Percentiles rank a stretch among this genome's conserved stretches.
Conservation (phyloP, 805 yeast genomes). For the Schizosaccharomyces octosporus region DNA sequence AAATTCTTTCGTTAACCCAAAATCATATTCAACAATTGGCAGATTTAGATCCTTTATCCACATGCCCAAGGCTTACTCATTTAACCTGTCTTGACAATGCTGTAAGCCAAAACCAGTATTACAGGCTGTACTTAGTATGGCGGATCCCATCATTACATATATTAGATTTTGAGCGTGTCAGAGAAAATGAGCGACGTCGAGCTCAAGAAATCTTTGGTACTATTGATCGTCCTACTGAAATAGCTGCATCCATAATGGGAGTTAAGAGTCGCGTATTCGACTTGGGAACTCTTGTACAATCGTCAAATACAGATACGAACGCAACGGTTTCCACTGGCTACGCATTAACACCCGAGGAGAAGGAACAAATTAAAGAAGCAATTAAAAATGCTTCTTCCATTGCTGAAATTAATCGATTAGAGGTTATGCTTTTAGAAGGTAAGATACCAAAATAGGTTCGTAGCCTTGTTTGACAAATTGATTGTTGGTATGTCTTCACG, state of each 20-base stretch:
- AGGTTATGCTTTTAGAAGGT: slow-evolving; percentile 25
- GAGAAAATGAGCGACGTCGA: slow-evolving; percentile 24
- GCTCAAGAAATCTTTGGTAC: slow-evolving; percentile 24
- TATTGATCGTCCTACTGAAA: slow-evolving; percentile 9
- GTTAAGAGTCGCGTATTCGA: slow-evolving; percentile 5
- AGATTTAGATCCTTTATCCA: slow-evolving; percentile 19
- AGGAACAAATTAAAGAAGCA: slow-evolving; percentile 24
- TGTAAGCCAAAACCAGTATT: slow-evolving; percentile 16
- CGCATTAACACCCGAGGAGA: slow-evolving; percentile 32
- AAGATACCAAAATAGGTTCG: slow-evolving; percentile 6
- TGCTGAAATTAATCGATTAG: slow-evolving; percentile 53
- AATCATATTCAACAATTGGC: slow-evolving; percentile 26
- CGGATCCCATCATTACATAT: slow-evolving; percentile 35
- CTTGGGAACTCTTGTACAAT: slow-evolving; percentile 2
- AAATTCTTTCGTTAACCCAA: slow-evolving; percentile 26
- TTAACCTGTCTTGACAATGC: slow-evolving; percentile 25
- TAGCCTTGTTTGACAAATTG: not conserved
- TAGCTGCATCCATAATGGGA: slow-evolving; percentile 14
- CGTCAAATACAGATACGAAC: slow-evolving; percentile 13
- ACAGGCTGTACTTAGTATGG: slow-evolving; percentile 37
- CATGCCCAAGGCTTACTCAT: slow-evolving; percentile 21
- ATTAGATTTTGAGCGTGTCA: slow-evolving; percentile 45
- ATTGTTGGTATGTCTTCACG: too few relatives aligned
- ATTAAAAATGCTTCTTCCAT: slow-evolving; percentile 40
- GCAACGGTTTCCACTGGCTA: slow-evolving; percentile 3